Evolutionary conservation across 495 filamentous ascomycete genomes (phyloP).

Genomic region (Cryomyces antarcticus): DNA sequence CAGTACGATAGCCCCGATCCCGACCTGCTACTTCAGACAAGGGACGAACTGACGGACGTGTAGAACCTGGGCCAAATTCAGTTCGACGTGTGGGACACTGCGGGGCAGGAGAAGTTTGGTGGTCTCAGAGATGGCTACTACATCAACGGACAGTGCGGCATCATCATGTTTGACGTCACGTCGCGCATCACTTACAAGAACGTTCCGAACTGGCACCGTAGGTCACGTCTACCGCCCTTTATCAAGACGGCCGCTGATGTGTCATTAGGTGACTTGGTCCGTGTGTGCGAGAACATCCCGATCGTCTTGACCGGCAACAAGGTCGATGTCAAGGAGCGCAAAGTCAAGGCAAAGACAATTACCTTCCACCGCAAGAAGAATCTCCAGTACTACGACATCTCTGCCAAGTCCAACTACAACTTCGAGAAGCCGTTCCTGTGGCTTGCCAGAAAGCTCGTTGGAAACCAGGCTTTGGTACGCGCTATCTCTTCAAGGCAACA

Average conservation of each 20-base stretch:
- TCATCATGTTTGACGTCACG: conserved; percentile 99
- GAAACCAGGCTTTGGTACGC: conserved; percentile 74
- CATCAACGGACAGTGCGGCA: conserved; percentile 99
- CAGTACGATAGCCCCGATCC: conserved; percentile 41
- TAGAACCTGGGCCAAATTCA: conserved; percentile 91
- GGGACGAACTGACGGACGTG: conserved; percentile 21
- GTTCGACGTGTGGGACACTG: conserved; percentile 99
- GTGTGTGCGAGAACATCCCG: conserved; percentile 98
- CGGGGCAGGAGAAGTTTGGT: conserved; percentile 99
- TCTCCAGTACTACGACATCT: conserved; percentile 99
- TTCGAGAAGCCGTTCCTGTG: conserved; percentile 99
- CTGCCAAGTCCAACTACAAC: conserved; percentile 99
- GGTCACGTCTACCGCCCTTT: conserved; percentile 20
- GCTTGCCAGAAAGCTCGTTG: conserved; percentile 95
- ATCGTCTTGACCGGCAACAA: conserved; percentile 99
- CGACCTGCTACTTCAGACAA: background rate
- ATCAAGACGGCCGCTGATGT: conserved; percentile 3
- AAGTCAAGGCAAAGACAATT: conserved; percentile 99
- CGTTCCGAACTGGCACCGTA: conserved; percentile 99
- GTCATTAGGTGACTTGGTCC: conserved; percentile 79
- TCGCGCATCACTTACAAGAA: conserved; percentile 99
- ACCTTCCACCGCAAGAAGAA: conserved; percentile 99
- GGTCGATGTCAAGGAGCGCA: conserved; percentile 99
- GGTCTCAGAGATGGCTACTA: conserved; percentile 99
- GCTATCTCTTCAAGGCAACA: background rate